phyloP scores from a whole-genome alignment of 2,329 filamentous ascomycete species.

The Paradendryphiella salina region DNA sequence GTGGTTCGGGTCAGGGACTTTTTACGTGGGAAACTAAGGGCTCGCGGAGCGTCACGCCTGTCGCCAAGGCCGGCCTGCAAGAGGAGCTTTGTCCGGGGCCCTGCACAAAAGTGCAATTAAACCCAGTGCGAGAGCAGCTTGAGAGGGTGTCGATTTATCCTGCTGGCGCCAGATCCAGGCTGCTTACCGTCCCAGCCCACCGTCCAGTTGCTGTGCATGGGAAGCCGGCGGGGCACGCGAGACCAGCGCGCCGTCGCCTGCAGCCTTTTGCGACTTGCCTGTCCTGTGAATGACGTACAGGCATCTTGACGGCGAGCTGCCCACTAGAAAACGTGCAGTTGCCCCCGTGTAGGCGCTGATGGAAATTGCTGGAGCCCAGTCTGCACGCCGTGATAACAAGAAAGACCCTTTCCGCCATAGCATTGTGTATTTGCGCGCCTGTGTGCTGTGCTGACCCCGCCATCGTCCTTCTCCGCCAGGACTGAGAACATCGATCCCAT shows the following conservation, averaged over 20 bases:
- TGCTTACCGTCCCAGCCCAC: too few relatives aligned
- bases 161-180: too few relatives aligned
- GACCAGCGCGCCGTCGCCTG: constrained; percentile 15
- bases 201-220: too few relatives aligned
- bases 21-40: constrained; percentile 32
- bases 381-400: constrained; percentile 18
- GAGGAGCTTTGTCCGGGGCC: constrained; percentile 20
- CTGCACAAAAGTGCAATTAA: constrained; percentile 11
- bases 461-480: constrained; percentile 20
- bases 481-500: too few relatives aligned
- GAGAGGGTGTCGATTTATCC: too few relatives aligned
- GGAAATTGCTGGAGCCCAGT: constrained; percentile 23
- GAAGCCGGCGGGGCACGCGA: constrained; percentile 25
- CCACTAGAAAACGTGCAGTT: constrained; percentile 36
- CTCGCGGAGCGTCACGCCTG: constrained; percentile 23
- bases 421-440: constrained; percentile 5
- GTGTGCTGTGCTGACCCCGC: constrained; percentile 9
- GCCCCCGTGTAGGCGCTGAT: constrained; percentile 36
- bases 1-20: constrained; percentile 38
- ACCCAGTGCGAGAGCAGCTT: not conserved
- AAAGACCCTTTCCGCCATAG: not conserved
- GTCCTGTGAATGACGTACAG: constrained; percentile 18
- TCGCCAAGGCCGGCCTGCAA: constrained; percentile 24
- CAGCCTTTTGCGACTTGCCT: constrained; percentile 20
- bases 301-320: constrained; percentile 19